Evolutionary conservation across 2,329 filamentous ascomycete species (phyloP).

Genomic region (Parastagonospora nodorum): DNA sequence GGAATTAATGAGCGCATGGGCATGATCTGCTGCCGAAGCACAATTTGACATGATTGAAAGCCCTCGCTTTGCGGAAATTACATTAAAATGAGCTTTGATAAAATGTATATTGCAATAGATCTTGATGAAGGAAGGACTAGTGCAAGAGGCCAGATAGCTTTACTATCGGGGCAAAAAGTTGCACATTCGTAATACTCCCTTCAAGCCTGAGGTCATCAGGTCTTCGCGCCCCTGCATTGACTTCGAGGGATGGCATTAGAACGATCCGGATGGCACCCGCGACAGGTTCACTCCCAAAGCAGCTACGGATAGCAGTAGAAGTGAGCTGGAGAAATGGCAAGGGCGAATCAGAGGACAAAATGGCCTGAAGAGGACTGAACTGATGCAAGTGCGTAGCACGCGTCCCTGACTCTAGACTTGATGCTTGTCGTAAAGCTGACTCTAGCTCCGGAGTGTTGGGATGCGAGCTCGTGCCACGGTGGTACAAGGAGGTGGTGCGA

Average conservation of each 20-base stretch:
- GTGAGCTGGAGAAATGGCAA: slow-evolving; percentile 3
- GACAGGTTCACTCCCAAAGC: slow-evolving; percentile 8
- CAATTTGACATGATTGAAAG: slow-evolving; percentile 13
- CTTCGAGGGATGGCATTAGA: slow-evolving; percentile 17
- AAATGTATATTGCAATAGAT: slow-evolving; percentile 20
- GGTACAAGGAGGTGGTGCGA: slow-evolving; percentile 12
- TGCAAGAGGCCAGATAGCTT: slow-evolving; percentile 14
- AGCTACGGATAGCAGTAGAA: slow-evolving; percentile 20
- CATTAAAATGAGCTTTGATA: slow-evolving; percentile 20
- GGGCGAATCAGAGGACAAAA: slow-evolving; percentile 13
- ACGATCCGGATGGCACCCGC: slow-evolving; percentile 7
- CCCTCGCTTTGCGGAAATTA: slow-evolving; percentile 20
- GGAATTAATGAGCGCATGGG: slow-evolving; percentile 26
- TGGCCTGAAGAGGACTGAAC: slow-evolving; percentile 4
- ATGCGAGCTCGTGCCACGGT: slow-evolving; percentile 16
- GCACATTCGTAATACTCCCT: slow-evolving; percentile 16
- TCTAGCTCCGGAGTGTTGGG: slow-evolving; percentile 20
- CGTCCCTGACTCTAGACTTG: slow-evolving; percentile 15
- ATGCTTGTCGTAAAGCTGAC: slow-evolving; percentile 18
- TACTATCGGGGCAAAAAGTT: slow-evolving; percentile 13
- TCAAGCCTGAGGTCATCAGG: slow-evolving; percentile 16
- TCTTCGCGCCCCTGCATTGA: slow-evolving; percentile 11
- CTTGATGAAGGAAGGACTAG: slow-evolving; percentile 2
- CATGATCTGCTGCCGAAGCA: slow-evolving; percentile 9
- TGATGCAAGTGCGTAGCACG: slow-evolving; percentile 16